Evolutionary conservation across 192 early-diverging fungal genomes (phyloP).

Genomic region (Thoreauomyces humboldtii): DNA sequence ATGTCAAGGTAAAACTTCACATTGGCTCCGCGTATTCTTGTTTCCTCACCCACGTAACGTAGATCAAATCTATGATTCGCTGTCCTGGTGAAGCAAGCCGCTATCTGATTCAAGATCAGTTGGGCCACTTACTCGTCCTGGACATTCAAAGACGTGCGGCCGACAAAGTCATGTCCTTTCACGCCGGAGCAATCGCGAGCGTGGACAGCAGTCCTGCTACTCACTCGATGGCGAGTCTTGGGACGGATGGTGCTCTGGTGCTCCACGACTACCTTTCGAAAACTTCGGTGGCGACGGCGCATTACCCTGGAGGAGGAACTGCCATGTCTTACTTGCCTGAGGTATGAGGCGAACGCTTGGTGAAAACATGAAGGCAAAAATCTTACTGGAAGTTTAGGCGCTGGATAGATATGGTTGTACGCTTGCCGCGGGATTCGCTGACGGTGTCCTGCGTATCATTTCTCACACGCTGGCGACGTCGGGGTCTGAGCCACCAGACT

Average conservation of each 20-base stretch:
- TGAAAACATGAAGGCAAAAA: not conserved
- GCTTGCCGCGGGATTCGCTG: conserved; percentile 49
- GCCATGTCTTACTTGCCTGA: conserved; percentile 41
- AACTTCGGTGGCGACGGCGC: conserved; percentile 17
- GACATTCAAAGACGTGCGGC: conserved; percentile 47
- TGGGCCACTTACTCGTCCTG: conserved; percentile 45
- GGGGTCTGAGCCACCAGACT: conserved; percentile 7
- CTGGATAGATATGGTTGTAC: conserved; percentile 50
- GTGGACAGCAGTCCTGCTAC: conserved; percentile 41
- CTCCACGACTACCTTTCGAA: conserved; percentile 50
- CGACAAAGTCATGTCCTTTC: conserved; percentile 48
- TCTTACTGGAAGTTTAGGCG: conserved; percentile 25
- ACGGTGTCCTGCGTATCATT: conserved; percentile 57
- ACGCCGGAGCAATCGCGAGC: conserved; percentile 46
- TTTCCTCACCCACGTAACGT: not conserved
- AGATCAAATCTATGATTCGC: conserved; percentile 51
- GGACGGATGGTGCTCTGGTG: conserved; percentile 46
- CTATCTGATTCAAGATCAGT: conserved; percentile 48
- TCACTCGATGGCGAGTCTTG: conserved; percentile 49
- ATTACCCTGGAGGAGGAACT: conserved; percentile 40
- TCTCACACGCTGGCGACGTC: conserved; percentile 32
- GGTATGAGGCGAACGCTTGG: conserved; percentile 34
- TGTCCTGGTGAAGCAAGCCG: conserved; percentile 30
- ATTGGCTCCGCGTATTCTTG: not conserved
- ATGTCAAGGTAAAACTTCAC: conserved; percentile 46